Conservation (phyloP, 768 basidiomycete genomes). For the Tricholoma sp. region DNA sequence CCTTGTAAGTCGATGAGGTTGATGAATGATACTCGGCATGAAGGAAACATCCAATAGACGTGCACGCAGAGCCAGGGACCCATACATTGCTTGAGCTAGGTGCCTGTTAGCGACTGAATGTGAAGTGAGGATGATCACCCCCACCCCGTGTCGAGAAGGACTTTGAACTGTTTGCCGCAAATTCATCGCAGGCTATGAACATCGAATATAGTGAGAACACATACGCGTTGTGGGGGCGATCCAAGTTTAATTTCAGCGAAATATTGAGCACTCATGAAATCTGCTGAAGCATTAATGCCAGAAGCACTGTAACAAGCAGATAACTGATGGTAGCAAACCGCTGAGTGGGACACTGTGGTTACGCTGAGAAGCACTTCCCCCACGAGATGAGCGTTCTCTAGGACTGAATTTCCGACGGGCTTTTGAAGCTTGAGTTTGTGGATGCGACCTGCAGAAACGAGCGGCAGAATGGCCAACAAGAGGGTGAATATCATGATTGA, state of each 20-base stretch:
- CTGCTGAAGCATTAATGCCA: conserved; percentile 33
- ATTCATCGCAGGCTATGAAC: no score
- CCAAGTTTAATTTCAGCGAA: conserved; percentile 87
- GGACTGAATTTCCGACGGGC: conserved; percentile 50
- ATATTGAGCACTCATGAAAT: conserved; percentile 99
- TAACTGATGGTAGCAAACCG: conserved; percentile 50
- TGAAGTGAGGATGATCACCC: not conserved
- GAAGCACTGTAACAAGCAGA: not conserved
- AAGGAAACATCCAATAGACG: conserved; percentile 89
- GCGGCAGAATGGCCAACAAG: conserved; percentile 40
- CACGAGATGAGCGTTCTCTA: conserved; percentile 80
- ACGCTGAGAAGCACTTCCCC: conserved; percentile 72
- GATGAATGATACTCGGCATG: conserved; percentile 87
- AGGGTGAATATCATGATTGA: conserved; percentile 41
- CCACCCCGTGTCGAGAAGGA: conserved; percentile 89
- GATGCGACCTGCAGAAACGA: conserved; percentile 52
- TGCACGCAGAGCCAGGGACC: conserved; percentile 84
- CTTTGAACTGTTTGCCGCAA: conserved; percentile 63
- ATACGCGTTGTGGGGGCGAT: conserved; percentile 72
- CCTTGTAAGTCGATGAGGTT: conserved; percentile 78
- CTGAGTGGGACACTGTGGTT: conserved; percentile 86
- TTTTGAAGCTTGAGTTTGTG: conserved; percentile 91
- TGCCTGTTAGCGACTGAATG: conserved; percentile 5
- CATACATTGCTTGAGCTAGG: conserved; percentile 85
- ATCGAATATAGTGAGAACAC: conserved; percentile 27